Conservation (phyloP, 75 land plant species). For the Pinus taeda region DNA sequence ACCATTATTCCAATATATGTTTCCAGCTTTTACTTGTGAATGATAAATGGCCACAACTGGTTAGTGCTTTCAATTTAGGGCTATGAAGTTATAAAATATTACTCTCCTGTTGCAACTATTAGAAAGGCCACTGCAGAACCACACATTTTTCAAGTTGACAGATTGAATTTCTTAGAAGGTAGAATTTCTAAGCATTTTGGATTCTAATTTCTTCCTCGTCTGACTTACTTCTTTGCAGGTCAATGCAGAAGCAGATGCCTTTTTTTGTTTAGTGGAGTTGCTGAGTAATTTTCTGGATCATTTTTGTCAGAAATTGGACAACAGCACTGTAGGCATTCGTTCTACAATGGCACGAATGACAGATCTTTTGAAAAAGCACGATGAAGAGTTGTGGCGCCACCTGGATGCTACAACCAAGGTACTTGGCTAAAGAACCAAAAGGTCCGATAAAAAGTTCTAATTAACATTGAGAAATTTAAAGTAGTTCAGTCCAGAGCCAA, state of each 20-base stretch:
- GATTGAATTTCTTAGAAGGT: background rate
- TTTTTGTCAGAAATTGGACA: slow-evolving; percentile 82
- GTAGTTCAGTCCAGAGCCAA: background rate
- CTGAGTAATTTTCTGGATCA: slow-evolving; percentile 84
- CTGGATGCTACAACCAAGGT: slow-evolving; percentile 59
- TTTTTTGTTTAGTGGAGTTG: slow-evolving; percentile 75
- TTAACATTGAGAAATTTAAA: background rate
- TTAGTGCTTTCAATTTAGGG: background rate
- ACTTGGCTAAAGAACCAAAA: background rate
- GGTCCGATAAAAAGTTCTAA: background rate
- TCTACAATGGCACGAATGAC: slow-evolving; percentile 62
- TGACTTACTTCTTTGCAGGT: slow-evolving; percentile 29
- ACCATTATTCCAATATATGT: background rate
- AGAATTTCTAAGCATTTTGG: background rate
- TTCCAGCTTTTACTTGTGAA: background rate
- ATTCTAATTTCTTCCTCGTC: background rate
- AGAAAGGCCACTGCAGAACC: background rate
- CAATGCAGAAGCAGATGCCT: slow-evolving; percentile 87
- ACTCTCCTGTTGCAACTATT: background rate
- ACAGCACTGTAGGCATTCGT: slow-evolving; percentile 76
- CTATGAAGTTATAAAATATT: background rate
- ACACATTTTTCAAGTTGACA: background rate
- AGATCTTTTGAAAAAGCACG: slow-evolving; percentile 56
- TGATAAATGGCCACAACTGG: background rate
- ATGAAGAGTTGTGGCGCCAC: slow-evolving; percentile 84